These are phyloP conservation scores for Arthrobotrys iridis DNA, from an alignment of 2,329 filamentous ascomycete species.

Conservation along the genomic window DNA sequence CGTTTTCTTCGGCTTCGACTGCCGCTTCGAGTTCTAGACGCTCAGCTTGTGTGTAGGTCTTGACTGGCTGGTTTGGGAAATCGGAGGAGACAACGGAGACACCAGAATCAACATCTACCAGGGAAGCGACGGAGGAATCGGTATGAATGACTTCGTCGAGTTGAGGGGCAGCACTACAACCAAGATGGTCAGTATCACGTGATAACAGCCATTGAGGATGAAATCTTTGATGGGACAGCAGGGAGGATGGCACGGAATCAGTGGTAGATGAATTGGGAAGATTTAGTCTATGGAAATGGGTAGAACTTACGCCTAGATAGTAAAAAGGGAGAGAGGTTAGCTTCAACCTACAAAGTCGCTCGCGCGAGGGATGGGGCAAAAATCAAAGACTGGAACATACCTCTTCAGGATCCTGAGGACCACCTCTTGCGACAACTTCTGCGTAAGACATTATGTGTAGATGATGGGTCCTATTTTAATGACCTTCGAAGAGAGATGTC, in stretches of 20 bases:
- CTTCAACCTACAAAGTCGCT: neutral
- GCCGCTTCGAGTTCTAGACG: constrained; percentile 37
- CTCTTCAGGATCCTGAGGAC: constrained; percentile 49
- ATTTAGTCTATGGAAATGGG: neutral
- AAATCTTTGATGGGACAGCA: neutral
- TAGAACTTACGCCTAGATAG: constrained; percentile 27
- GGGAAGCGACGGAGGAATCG: constrained; percentile 47
- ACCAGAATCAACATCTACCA: constrained; percentile 48
- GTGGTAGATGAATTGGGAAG: neutral
- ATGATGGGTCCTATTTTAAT: neutral
- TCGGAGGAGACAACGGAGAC: constrained; percentile 47
- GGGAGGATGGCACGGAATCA: neutral
- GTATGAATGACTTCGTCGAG: constrained; percentile 35
- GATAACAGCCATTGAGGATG: neutral
- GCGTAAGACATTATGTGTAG: constrained; percentile 35
- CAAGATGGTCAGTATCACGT: constrained; percentile 3
- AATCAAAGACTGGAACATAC: constrained; percentile 10
- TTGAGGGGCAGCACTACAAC: constrained; percentile 34
- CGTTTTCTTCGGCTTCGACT: constrained; percentile 38
- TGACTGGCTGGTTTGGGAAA: constrained; percentile 32
- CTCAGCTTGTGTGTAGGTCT: constrained; percentile 49
- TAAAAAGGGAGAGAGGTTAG: neutral
- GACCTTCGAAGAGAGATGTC: neutral
- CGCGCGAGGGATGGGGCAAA: neutral
- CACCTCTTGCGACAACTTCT: constrained; percentile 37